Evolutionary conservation across 2,329 filamentous ascomycete species (phyloP), one percentile per base, ranked within the genome.

Genomic region (Diaporthe caulivora): DNA sequence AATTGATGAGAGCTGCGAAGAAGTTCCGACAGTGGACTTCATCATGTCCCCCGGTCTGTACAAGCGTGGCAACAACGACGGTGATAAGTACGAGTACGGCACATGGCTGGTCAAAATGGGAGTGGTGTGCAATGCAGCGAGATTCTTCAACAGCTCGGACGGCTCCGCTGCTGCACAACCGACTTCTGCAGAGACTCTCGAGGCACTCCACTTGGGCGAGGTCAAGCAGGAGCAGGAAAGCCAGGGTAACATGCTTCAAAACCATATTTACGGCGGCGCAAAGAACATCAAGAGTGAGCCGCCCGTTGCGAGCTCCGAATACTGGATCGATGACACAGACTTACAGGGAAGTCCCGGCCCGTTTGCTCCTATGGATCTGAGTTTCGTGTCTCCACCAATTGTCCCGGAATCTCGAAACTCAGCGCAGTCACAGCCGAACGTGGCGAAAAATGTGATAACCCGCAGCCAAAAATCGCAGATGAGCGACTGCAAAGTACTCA

Each of bases 31-130:
- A 4, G 51, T 74, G 29, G 64, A 73, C 17, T 37, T 74, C 37
- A 40, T 74, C 26, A 29, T 70, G 0, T 70, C 17, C 15, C 73
- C 73, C 9, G 70, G 49, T 0, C 5, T 74, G 2, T 31, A 37
- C 53, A 73, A 71, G 29, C 51, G 49, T 8, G 73, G 73, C 5
- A 73, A 58, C 24, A 70, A 60, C 34, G 24, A 58, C 9, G 73
- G 73, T 10, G 1, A 17, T 8, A 47, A 51, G 8, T 74, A 70
- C 53, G 34, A 65, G 7, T 13, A 7, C 10, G 2, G 1, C 17
- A 60, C 24, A 17, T 53, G 31, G 26, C 18, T 70, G 9, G 31
- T 54, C 31, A 65, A 73, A 17, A 70, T 54, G 65, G 40, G 42
- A 2, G 73, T 74, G 10, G 18, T 74, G 5, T 72, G 69, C 34